Conservation (phyloP, 768 basidiomycete species). For the Rhizopogon salebrosus region DNA sequence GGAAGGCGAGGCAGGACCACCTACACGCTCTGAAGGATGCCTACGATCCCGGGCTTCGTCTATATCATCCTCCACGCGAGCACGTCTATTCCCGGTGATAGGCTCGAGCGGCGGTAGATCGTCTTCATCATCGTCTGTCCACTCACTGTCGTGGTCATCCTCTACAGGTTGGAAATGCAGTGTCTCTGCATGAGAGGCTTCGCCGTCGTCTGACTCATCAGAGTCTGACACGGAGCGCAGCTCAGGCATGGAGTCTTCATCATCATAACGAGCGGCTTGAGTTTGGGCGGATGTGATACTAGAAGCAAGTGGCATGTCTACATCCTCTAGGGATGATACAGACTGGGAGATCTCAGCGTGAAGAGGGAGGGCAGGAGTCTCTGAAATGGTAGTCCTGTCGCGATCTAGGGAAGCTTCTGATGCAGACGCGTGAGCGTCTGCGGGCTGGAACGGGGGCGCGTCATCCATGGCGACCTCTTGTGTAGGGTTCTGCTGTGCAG, state of each 20-base stretch:
- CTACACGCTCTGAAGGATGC: slow-evolving; percentile 56
- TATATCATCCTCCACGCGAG: slow-evolving; percentile 56
- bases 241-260: slow-evolving; percentile 37
- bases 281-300: not conserved
- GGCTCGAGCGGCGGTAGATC: slow-evolving; percentile 28
- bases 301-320: slow-evolving; percentile 3
- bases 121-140: slow-evolving; percentile 27
- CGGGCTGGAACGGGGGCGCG: slow-evolving; percentile 3
- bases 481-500: not conserved
- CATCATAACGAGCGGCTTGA: slow-evolving; percentile 17
- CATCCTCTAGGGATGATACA: slow-evolving; percentile 2
- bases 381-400: slow-evolving; percentile 1
- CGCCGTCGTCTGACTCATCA: slow-evolving; percentile 27
- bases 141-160: slow-evolving; percentile 23
- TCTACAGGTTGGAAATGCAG: slow-evolving; percentile 21
- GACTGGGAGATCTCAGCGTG: slow-evolving; percentile 1
- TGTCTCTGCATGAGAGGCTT: slow-evolving; percentile 27
- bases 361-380: slow-evolving; percentile 2
- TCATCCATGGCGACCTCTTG: not conserved
- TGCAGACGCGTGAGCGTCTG: not conserved
- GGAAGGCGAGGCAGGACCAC: slow-evolving; percentile 22
- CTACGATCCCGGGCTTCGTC: slow-evolving; percentile 59
- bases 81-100: slow-evolving; percentile 37
- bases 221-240: slow-evolving; percentile 35
- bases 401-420: not conserved